Percentiles rank a stretch among this genome's conserved stretches.
Conservation (phyloP, 2,329 filamentous ascomycete species). For the Colletotrichum sp. region DNA sequence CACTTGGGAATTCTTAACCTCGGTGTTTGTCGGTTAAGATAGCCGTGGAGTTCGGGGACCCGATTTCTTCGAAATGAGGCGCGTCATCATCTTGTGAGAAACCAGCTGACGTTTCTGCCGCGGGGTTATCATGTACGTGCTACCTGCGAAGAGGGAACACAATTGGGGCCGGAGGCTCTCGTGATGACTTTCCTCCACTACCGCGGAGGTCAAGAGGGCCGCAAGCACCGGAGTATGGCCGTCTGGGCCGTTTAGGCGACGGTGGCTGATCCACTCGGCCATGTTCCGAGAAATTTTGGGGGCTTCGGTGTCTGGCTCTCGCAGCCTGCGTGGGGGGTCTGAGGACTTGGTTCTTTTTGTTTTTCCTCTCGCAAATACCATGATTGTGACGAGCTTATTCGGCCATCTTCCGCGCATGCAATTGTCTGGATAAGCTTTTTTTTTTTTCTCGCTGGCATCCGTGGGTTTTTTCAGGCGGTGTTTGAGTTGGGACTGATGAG, state of each 20-base stretch:
- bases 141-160: not conserved
- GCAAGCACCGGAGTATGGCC: not conserved
- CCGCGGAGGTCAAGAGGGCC: not conserved
- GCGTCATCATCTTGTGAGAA: not conserved
- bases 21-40: not conserved
- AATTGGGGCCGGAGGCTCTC: not conserved
- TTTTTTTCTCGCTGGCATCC: not conserved
- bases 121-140: not conserved
- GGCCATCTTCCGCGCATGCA: not conserved
- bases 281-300: constrained; percentile 7
- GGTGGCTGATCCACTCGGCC: constrained; percentile 2
- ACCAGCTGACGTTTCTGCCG: not conserved
- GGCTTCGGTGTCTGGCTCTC: not conserved
- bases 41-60: not conserved
- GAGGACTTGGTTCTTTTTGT: not conserved
- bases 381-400: not conserved
- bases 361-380: not conserved
- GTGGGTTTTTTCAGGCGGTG: not conserved
- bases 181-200: not conserved
- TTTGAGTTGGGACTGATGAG: not conserved
- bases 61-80: not conserved
- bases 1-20: not conserved
- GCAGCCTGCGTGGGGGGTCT: not conserved
- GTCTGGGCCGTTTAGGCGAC: not conserved
- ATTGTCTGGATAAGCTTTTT: not conserved